Evolutionary conservation across 805 yeast species (phyloP).

Genomic region (Teunomyces stri): DNA sequence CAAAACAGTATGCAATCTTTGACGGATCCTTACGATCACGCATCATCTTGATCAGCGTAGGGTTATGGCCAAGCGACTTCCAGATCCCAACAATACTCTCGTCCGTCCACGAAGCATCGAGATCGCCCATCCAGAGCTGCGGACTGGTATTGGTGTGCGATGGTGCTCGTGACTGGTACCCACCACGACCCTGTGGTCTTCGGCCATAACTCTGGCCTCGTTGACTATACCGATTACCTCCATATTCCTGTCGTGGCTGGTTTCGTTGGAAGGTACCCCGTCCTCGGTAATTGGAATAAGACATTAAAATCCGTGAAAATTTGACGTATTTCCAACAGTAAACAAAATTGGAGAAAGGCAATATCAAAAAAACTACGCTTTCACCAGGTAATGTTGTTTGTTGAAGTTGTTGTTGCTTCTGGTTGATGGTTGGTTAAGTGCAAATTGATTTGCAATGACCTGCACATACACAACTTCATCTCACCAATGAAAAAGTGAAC

Average conservation of each 20-base stretch:
- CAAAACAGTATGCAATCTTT: constrained; percentile 63
- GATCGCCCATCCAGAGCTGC: constrained; percentile 84
- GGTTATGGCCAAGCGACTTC: constrained; percentile 64
- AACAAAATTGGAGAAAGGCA: no score
- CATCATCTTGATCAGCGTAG: constrained; percentile 62
- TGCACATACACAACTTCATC: neutral
- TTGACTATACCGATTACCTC: neutral
- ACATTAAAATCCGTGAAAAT: neutral
- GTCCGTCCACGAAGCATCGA: constrained; percentile 85
- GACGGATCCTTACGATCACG: constrained; percentile 55
- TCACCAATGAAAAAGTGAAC: constrained; percentile 2
- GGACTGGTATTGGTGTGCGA: neutral
- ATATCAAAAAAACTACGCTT: no score
- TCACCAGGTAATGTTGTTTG: no score
- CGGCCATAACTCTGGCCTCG: neutral
- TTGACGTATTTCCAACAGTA: no score
- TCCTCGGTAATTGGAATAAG: neutral
- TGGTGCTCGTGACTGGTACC: no score
- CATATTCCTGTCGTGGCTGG: neutral
- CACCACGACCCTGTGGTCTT: no score
- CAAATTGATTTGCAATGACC: no score
- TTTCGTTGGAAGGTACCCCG: neutral
- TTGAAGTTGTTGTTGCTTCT: no score
- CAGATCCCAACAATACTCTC: constrained; percentile 62
- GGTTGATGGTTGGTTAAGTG: no score